phyloP scores from a whole-genome alignment of 768 basidiomycete genomes.

The Kwoniella dendrophila region DNA sequence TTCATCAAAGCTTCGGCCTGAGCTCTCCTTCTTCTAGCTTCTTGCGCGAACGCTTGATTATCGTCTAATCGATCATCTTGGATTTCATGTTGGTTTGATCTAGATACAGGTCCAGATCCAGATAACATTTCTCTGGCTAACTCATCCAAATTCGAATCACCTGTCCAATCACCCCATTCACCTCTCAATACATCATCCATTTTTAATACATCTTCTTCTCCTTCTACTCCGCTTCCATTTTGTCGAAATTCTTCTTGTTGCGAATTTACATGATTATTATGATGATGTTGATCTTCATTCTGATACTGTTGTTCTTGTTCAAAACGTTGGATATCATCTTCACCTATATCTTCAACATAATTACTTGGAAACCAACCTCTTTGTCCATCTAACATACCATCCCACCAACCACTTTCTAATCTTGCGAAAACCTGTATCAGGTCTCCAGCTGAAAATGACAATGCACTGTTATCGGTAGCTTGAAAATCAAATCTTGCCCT shows the following conservation, averaged over 20 bases:
- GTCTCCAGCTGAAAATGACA: slow-evolving; percentile 83
- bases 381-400: slow-evolving; percentile 83
- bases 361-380: slow-evolving; percentile 92
- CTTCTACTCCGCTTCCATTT: neutral
- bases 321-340: slow-evolving; percentile 28
- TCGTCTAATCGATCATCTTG: slow-evolving; percentile 26
- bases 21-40: slow-evolving; percentile 13
- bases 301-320: neutral
- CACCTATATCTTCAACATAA: slow-evolving; percentile 77
- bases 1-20: slow-evolving; percentile 3
- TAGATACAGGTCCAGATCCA: too few species aligned
- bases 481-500: slow-evolving; percentile 81
- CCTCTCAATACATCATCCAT: slow-evolving; percentile 28
- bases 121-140: slow-evolving; percentile 45
- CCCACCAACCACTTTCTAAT: slow-evolving; percentile 97
- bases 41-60: slow-evolving; percentile 6
- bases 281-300: slow-evolving; percentile 48
- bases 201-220: slow-evolving; percentile 20
- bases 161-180: slow-evolving; percentile 25
- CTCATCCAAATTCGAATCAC: slow-evolving; percentile 31
- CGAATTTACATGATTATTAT: slow-evolving; percentile 69
- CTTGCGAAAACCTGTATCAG: slow-evolving; percentile 91
- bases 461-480: slow-evolving; percentile 81
- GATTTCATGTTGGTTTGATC: too few species aligned
- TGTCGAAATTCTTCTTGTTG: slow-evolving; percentile 56